A percentile compares a stretch with the other conserved stretches of the same genome.
These are phyloP conservation scores for Primulina huaijiensis DNA, from an alignment of 257 asterid genomes.

Conservation along the genomic window DNA sequence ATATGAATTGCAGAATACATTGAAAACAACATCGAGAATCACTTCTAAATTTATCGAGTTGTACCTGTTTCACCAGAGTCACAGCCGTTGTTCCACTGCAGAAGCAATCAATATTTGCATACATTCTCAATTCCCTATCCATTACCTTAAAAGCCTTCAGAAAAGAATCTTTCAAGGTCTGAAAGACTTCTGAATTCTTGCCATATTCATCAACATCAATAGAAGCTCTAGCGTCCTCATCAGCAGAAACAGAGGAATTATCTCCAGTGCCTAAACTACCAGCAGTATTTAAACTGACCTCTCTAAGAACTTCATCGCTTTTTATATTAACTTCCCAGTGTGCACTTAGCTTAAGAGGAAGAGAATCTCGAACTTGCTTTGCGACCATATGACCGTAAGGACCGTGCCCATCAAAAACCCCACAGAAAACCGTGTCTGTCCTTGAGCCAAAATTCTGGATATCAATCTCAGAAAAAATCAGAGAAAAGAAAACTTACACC, in stretches of 20 bases:
- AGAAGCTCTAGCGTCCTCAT: conserved; percentile 52
- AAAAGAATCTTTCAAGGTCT: conserved; percentile 70
- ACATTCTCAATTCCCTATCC: conserved; percentile 81
- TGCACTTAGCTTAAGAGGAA: conserved; percentile 75
- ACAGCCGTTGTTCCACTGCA: conserved; percentile 98
- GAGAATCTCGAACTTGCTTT: conserved; percentile 79
- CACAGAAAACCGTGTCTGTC: conserved; percentile 85
- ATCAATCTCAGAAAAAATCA: conserved; percentile 28
- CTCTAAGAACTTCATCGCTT: conserved; percentile 61
- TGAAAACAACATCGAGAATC: conserved; percentile 16
- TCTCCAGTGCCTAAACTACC: conserved; percentile 52
- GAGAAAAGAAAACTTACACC: conserved; percentile 6
- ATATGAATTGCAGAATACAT: conserved; percentile 4
- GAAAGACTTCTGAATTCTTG: conserved; percentile 58
- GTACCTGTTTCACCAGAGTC: conserved; percentile 86
- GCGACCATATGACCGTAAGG: conserved; percentile 96
- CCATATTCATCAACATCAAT: conserved; percentile 50
- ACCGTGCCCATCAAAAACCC: conserved; percentile 93
- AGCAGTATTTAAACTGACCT: conserved; percentile 48
- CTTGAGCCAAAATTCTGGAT: conserved; percentile 87
- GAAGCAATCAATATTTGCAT: conserved; percentile 68
- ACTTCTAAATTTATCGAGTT: neutral
- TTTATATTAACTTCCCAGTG: conserved; percentile 73
- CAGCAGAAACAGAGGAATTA: conserved; percentile 47
- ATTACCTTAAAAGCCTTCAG: conserved; percentile 77